These are phyloP conservation scores for Vitis hybrid DNA, from an alignment of 177 flowering plant genomes.

Conservation along the genomic window DNA sequence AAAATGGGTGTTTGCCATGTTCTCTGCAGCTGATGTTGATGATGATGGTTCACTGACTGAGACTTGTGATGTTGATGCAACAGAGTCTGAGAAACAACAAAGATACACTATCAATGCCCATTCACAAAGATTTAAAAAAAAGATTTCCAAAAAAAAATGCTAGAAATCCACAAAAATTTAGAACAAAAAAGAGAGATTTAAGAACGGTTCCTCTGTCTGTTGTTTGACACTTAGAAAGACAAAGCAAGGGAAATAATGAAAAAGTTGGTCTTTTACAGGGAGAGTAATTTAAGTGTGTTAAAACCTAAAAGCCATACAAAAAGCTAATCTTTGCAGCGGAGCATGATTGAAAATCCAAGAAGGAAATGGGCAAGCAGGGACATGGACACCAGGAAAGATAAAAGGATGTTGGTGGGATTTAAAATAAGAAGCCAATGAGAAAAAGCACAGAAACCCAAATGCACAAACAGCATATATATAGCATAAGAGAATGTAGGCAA, in stretches of 20 bases:
- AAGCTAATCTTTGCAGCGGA: no score
- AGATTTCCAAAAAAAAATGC: neutral
- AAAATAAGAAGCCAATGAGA: neutral
- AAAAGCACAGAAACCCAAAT: neutral
- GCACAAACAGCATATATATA: neutral
- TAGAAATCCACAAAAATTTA: neutral
- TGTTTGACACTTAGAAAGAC: no score
- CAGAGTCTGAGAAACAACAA: neutral
- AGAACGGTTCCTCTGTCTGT: no score
- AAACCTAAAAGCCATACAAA: no score
- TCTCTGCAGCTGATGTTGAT: neutral
- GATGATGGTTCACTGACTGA: neutral
- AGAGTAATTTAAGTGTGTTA: no score
- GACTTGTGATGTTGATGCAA: conserved; percentile 1
- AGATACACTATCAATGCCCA: neutral
- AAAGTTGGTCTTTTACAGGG: no score
- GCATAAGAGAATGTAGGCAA: neutral
- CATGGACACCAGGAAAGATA: neutral
- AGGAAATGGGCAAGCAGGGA: neutral
- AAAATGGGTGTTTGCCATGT: neutral
- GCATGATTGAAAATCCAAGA: no score
- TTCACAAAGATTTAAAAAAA: neutral
- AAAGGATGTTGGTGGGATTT: neutral
- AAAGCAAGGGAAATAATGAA: no score
- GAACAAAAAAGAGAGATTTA: no score